Evolutionary conservation across 495 filamentous ascomycete genomes (phyloP).

Genomic region (Xylaria bambusicola): DNA sequence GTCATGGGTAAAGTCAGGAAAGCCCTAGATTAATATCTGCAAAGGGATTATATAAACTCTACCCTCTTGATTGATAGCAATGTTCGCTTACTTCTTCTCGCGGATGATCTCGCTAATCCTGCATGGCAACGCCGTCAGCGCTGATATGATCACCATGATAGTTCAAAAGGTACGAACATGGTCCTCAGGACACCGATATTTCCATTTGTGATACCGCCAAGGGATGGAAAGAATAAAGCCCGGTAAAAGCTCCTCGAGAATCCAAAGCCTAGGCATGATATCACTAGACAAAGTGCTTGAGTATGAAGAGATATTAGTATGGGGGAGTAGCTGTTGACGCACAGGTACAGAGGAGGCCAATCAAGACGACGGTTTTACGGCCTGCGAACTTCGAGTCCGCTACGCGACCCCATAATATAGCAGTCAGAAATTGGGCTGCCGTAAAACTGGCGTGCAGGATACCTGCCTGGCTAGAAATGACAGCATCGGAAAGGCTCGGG

Average conservation of each 20-base stretch:
- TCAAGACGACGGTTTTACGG: conserved; percentile 74
- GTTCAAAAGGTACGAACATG: conserved; percentile 48
- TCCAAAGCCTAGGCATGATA: conserved; percentile 77
- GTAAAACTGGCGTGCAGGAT: conserved; percentile 79
- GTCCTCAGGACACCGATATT: conserved; percentile 81
- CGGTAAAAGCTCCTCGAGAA: conserved; percentile 72
- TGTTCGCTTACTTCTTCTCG: conserved; percentile 56
- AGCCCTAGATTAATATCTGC: conserved; percentile 60
- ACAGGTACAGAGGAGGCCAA: conserved; percentile 71
- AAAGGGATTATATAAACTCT: conserved; percentile 17
- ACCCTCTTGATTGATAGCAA: neutral
- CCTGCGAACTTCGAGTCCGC: conserved; percentile 72
- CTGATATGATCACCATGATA: neutral
- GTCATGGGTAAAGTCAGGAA: conserved; percentile 72
- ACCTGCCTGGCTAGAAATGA: conserved; percentile 76
- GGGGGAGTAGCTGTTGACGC: conserved; percentile 12
- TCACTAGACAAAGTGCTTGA: conserved; percentile 35
- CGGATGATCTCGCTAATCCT: conserved; percentile 74
- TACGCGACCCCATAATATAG: conserved; percentile 79
- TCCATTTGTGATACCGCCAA: conserved; percentile 79
- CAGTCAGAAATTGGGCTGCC: conserved; percentile 79
- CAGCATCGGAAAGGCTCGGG: conserved; percentile 61
- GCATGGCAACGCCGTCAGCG: conserved; percentile 12
- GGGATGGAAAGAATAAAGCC: conserved; percentile 70
- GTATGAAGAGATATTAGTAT: neutral